phyloP scores from a whole-genome alignment of 768 basidiomycete species.

The Ramaria sp. region DNA sequence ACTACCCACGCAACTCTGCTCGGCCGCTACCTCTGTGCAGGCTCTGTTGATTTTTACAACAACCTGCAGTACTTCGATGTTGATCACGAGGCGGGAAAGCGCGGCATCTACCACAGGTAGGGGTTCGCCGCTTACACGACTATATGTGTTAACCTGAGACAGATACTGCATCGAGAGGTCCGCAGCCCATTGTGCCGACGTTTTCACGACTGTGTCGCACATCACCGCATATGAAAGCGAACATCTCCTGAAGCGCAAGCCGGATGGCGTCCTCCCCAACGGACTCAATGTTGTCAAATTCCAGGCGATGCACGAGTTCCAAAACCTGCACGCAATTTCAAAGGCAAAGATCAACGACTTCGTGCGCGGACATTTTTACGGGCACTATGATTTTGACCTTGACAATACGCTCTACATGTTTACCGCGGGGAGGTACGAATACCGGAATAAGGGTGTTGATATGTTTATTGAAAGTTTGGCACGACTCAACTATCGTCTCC shows the following conservation, averaged over 20 bases:
- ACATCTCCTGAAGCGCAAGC: slow-evolving; percentile 94
- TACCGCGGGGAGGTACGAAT: slow-evolving; percentile 98
- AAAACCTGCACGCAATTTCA: slow-evolving; percentile 82
- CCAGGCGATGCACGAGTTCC: slow-evolving; percentile 99
- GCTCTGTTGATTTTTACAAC: slow-evolving; percentile 98
- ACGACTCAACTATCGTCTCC: slow-evolving; percentile 60
- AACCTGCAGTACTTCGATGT: slow-evolving; percentile 99
- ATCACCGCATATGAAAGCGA: slow-evolving; percentile 98
- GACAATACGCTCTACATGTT: slow-evolving; percentile 93
- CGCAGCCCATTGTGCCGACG: slow-evolving; percentile 90
- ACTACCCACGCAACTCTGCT: slow-evolving; percentile 98
- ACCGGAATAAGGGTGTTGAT: slow-evolving; percentile 98
- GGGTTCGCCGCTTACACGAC: slow-evolving; percentile 1
- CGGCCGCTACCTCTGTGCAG: slow-evolving; percentile 96
- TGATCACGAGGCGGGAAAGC: slow-evolving; percentile 97
- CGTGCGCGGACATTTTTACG: slow-evolving; percentile 95
- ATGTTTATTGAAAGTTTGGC: slow-evolving; percentile 99
- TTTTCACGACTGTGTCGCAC: slow-evolving; percentile 96
- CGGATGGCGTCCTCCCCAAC: slow-evolving; percentile 93
- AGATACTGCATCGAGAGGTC: slow-evolving; percentile 94
- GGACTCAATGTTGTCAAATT: slow-evolving; percentile 99
- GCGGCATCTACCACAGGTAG: slow-evolving; percentile 88
- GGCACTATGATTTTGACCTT: slow-evolving; percentile 92
- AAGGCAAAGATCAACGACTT: slow-evolving; percentile 99
- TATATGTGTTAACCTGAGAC: background rate